Percentiles rank a stretch among this genome's conserved stretches.
phyloP scores from a whole-genome alignment of 169 alveolate genomes.

The Miamiensis avidus region DNA sequence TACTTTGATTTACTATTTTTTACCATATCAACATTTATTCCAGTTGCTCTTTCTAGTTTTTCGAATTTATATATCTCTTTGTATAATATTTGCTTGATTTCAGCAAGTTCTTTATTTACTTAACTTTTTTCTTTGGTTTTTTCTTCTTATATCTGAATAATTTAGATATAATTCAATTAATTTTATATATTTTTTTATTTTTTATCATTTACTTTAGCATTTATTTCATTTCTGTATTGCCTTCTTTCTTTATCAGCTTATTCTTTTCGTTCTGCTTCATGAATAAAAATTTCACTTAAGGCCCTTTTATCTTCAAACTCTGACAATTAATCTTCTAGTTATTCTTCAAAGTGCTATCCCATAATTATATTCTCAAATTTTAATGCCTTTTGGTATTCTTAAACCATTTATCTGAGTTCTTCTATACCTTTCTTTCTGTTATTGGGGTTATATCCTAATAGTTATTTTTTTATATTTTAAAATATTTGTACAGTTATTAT shows the following conservation, averaged over 20 bases:
- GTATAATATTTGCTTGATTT: background rate
- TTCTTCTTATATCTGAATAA: background rate
- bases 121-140: no score
- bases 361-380: background rate
- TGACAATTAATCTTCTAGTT: conserved; percentile 13
- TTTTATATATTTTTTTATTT: no score
- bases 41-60: background rate
- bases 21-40: background rate
- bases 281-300: conserved; percentile 14
- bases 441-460: background rate
- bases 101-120: background rate
- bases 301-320: conserved; percentile 26
- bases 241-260: background rate
- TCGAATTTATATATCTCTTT: background rate
- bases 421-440: background rate
- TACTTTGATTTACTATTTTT: no score
- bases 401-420: no score
- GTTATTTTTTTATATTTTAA: no score
- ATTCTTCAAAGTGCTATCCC: background rate
- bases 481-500: no score
- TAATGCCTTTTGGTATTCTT: background rate
- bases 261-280: conserved; percentile 12
- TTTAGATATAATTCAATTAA: background rate
- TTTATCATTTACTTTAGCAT: background rate
- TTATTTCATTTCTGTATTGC: background rate